These are phyloP conservation scores for Boletus edulis DNA, from an alignment of 768 basidiomycete genomes.

Conservation along the genomic window DNA sequence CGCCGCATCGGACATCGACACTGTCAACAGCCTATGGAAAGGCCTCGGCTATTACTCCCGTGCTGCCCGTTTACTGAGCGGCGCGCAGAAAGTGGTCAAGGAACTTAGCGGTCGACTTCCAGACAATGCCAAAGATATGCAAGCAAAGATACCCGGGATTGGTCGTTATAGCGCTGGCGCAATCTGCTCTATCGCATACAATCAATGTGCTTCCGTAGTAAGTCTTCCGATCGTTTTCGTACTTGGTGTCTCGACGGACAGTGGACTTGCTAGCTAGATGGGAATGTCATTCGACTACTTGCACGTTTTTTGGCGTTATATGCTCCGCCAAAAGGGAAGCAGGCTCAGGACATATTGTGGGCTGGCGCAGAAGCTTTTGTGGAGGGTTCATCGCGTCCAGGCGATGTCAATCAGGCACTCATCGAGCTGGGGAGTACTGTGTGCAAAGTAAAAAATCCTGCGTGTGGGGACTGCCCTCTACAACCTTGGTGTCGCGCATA, in stretches of 20 bases:
- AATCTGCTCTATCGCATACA: conserved; percentile 86
- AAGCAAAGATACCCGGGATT: conserved; percentile 81
- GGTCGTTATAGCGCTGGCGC: conserved; percentile 88
- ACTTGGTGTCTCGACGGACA: background rate
- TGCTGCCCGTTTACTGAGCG: conserved; percentile 75
- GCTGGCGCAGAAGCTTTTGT: conserved; percentile 70
- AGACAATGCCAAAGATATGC: conserved; percentile 75
- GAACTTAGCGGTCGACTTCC: conserved; percentile 72
- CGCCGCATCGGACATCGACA: conserved; percentile 70
- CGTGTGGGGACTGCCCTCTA: conserved; percentile 72
- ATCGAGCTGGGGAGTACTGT: conserved; percentile 95
- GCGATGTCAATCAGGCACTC: conserved; percentile 89
- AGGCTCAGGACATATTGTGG: conserved; percentile 82
- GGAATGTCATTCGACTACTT: conserved; percentile 85
- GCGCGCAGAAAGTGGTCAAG: conserved; percentile 75
- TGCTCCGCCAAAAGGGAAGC: conserved; percentile 77
- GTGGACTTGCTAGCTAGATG: conserved; percentile 62
- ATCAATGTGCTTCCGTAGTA: conserved; percentile 79
- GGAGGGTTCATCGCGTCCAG: conserved; percentile 50
- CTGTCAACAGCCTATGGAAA: conserved; percentile 89
- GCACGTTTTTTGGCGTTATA: conserved; percentile 81
- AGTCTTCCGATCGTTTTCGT: conserved; percentile 30
- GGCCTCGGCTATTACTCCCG: conserved; percentile 90
- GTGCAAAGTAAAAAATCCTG: conserved; percentile 82
- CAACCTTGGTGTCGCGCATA: conserved; percentile 68